Base-by-base conservation (phyloP, 352 stramenopile species). In the Globisporangium sylvaticum region DNA sequence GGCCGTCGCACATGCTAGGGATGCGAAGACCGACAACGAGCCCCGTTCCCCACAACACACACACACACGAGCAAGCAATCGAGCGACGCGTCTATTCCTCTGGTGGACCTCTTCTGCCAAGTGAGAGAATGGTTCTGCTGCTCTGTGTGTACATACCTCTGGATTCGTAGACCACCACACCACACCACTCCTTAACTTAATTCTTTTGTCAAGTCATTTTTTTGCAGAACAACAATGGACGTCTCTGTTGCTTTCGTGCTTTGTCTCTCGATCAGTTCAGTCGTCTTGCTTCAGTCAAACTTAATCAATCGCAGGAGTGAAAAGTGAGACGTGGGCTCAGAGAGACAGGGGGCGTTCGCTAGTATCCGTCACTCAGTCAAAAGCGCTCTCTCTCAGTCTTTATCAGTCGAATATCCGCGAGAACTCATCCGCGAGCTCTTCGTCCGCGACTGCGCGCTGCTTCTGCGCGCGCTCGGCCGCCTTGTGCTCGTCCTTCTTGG, bases 401-500 rank as follows among this genome's bases (percentile, higher is more conserved):
- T n/a, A n/a, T 75, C 58, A 85, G 27, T 72, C 70, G 58, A 88
- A 88, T 66, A 88, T 81, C 61, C 68, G 64, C n/a, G 73, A 75
- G 63, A 88, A 68, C 32, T 67, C 80, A 63, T 86, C 71, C 32
- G 73, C 65, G 39, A 84, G 68, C 55, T 71, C 81, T 58, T 87
- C 81, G 25, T 75, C 73, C 3, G 74, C 72, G n/a, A 70, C 65
- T 14, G 67, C 68, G 27, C 80, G 80, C 69, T 87, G 80, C 69
- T 87, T 82, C 50, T 70, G 71, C 65, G 87, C 74, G 3, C 84
- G 82, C 61, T 78, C 73, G 1, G 76, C 78, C 0, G 81, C 71
- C 48, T 84, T 84, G 37, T 80, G 66, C 39, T 69, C 58, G 32
- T 77, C 69, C 58, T 74, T 66, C 59, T 82, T 62, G 48, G 76